These are phyloP conservation scores for Leishmania martiniquensis DNA, from an alignment of 208 protist genomes.

Conservation along the genomic window DNA sequence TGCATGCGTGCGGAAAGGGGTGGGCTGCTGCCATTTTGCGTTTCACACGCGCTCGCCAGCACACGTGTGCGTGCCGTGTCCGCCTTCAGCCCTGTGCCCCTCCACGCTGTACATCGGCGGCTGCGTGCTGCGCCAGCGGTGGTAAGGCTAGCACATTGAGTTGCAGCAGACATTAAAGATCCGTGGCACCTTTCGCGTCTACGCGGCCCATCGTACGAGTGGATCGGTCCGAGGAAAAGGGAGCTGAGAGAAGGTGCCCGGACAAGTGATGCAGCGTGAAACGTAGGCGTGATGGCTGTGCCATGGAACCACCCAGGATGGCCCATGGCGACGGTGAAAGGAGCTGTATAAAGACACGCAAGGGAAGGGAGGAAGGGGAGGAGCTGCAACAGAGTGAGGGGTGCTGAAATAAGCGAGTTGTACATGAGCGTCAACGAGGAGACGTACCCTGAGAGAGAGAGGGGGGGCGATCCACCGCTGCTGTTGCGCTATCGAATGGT, in stretches of 20 bases:
- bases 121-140: background rate
- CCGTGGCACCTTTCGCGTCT: background rate
- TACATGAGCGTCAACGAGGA: conserved; percentile 4
- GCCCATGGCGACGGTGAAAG: background rate
- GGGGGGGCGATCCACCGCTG: background rate
- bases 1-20: background rate
- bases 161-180: background rate
- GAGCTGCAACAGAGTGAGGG: background rate
- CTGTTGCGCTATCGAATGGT: background rate
- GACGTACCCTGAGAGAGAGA: background rate
- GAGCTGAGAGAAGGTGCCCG: background rate
- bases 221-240: background rate
- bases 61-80: background rate
- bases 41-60: background rate
- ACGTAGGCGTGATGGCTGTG: background rate
- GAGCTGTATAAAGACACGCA: no score
- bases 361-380: background rate
- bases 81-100: background rate
- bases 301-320: background rate
- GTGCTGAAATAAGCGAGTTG: background rate
- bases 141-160: background rate
- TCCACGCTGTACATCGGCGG: background rate
- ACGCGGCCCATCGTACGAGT: background rate
- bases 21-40: background rate
- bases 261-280: background rate